Percentiles rank a stretch among this genome's conserved stretches.
Conservation (phyloP, 805 yeast species). For the Yamadazyma ubonensis region DNA sequence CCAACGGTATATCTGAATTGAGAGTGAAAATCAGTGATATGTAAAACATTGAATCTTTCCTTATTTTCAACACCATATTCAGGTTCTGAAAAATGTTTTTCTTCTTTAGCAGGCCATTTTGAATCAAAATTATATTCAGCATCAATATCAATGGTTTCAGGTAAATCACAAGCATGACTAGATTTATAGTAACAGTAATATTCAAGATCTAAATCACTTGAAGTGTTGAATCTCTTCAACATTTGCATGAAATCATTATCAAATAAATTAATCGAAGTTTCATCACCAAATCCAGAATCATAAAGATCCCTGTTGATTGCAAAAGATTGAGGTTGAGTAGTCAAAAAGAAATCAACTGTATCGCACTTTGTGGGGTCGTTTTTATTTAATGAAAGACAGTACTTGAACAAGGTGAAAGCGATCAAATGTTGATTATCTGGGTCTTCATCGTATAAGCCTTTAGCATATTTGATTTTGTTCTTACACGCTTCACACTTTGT, state of each 20-base stretch:
- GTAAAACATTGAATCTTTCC: slow-evolving; percentile 58
- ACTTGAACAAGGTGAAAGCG: slow-evolving; percentile 34
- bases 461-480: slow-evolving; percentile 31
- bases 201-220: slow-evolving; percentile 36
- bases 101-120: slow-evolving; percentile 39
- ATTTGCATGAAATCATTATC: slow-evolving; percentile 42
- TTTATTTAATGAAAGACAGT: slow-evolving; percentile 31
- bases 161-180: slow-evolving; percentile 48
- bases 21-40: slow-evolving; percentile 65
- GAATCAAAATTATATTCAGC: slow-evolving; percentile 23
- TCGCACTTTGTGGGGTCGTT: slow-evolving; percentile 32
- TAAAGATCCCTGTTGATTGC: slow-evolving; percentile 16
- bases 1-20: slow-evolving; percentile 55
- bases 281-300: slow-evolving; percentile 25
- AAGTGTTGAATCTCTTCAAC: slow-evolving; percentile 34
- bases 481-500: slow-evolving; percentile 37
- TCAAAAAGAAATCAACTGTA: slow-evolving; percentile 36
- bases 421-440: slow-evolving; percentile 37
- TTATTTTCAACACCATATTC: slow-evolving; percentile 19
- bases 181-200: slow-evolving; percentile 55
- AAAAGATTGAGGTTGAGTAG: slow-evolving; percentile 27
- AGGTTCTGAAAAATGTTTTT: slow-evolving; percentile 25
- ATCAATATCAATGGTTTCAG: slow-evolving; percentile 51
- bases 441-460: slow-evolving; percentile 22
- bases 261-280: slow-evolving; percentile 30